These are phyloP conservation scores for Psilocybe subaeruginosa DNA, from an alignment of 768 basidiomycete genomes.

Conservation along the genomic window DNA sequence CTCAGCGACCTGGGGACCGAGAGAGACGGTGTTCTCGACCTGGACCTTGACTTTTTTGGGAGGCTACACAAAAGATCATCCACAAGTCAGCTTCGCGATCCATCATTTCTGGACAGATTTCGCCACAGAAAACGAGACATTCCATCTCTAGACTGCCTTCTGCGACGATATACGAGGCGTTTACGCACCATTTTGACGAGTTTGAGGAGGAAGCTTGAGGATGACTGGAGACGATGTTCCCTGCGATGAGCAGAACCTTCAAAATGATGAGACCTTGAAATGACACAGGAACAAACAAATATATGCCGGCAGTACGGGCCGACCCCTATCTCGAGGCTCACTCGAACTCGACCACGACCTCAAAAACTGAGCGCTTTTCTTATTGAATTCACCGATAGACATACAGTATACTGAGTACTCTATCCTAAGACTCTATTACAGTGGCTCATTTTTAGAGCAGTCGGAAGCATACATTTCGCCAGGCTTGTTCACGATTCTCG, in stretches of 20 bases:
- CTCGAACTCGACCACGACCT: not conserved
- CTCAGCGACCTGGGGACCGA: slow-evolving; percentile 95
- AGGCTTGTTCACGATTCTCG: too few species aligned
- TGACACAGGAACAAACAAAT: not conserved
- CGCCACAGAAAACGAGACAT: slow-evolving; percentile 13
- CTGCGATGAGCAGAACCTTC: not conserved
- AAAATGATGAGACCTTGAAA: not conserved
- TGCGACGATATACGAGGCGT: slow-evolving; percentile 2
- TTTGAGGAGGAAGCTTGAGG: slow-evolving; percentile 36
- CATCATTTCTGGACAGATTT: slow-evolving; percentile 31
- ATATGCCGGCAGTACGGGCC: not conserved
- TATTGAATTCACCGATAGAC: too few species aligned
- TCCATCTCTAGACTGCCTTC: slow-evolving; percentile 5
- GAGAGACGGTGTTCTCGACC: slow-evolving; percentile 84
- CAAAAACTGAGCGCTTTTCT: too few species aligned
- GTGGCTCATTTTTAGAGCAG: too few species aligned
- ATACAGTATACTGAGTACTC: too few species aligned
- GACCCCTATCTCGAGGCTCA: not conserved
- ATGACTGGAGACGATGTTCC: slow-evolving; percentile 23
- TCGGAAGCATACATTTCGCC: too few species aligned
- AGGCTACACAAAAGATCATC: slow-evolving; percentile 61
- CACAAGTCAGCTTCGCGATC: slow-evolving; percentile 52
- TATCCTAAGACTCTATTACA: too few species aligned
- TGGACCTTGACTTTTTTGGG: slow-evolving; percentile 82
- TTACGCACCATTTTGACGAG: slow-evolving; percentile 42